Evolutionary conservation across 2,329 filamentous ascomycete genomes (phyloP).

Genomic region (Cadophora luteo-olivacea): DNA sequence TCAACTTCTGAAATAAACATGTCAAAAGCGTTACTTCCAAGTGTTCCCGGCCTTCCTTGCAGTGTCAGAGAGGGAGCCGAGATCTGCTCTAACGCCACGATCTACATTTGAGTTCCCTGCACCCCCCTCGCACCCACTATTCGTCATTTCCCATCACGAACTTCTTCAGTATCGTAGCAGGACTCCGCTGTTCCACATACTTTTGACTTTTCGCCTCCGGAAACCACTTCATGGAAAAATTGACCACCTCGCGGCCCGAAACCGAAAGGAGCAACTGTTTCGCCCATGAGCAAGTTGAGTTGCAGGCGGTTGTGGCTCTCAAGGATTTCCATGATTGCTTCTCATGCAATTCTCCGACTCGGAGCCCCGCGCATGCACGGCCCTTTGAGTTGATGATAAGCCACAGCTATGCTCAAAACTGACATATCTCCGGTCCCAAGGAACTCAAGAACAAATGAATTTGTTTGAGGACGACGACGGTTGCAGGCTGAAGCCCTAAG

Average conservation of each 20-base stretch:
- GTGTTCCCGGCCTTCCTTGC: not conserved
- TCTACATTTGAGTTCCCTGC: conserved; percentile 10
- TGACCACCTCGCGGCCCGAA: not conserved
- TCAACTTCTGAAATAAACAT: not conserved
- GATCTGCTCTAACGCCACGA: conserved; percentile 17
- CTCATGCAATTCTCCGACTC: conserved; percentile 24
- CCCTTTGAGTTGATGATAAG: conserved; percentile 12
- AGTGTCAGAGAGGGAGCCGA: not conserved
- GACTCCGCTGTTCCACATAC: not conserved
- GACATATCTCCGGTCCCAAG: conserved; percentile 29
- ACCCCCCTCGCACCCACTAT: conserved; percentile 5
- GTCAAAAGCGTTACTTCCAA: not conserved
- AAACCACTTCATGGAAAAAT: not conserved
- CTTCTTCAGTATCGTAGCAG: not conserved
- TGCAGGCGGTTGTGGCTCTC: conserved; percentile 10
- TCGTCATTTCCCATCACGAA: conserved; percentile 1
- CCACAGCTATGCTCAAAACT: conserved; percentile 23
- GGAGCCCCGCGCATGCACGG: conserved; percentile 24
- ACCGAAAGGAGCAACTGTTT: conserved; percentile 6
- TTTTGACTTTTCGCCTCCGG: not conserved
- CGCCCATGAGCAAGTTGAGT: not conserved
- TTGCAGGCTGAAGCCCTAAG: conserved; percentile 11
- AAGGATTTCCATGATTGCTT: conserved; percentile 15
- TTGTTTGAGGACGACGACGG: conserved; percentile 25
- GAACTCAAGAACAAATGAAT: conserved; percentile 14